Conservation (phyloP, 2,329 filamentous ascomycete genomes). For the Sporothrix brasiliensis region DNA sequence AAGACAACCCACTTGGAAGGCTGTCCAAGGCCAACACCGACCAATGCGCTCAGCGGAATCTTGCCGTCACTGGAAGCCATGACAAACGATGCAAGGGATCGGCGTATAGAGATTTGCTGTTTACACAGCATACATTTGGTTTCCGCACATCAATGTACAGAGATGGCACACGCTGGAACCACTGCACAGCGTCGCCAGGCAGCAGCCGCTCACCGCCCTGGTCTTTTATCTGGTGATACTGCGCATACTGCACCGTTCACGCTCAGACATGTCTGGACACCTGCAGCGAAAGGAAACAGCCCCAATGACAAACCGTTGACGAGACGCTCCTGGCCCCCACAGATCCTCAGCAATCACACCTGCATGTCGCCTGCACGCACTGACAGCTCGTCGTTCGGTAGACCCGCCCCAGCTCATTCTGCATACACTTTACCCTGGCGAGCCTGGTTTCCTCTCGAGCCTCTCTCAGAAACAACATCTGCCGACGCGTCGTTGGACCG, state of each 20-base stretch:
- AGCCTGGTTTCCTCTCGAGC: background rate
- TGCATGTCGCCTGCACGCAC: conserved; percentile 7
- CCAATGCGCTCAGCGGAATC: conserved; percentile 7
- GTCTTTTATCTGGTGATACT: background rate
- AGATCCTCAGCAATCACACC: background rate
- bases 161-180: background rate
- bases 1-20: background rate
- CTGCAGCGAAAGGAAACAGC: background rate
- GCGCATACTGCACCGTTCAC: background rate
- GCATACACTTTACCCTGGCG: background rate
- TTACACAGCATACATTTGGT: too few species aligned
- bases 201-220: conserved; percentile 14
- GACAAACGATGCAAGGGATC: too few species aligned
- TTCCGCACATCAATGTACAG: too few species aligned
- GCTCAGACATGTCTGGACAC: background rate
- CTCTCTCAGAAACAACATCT: background rate
- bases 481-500: background rate
- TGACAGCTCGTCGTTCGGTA: background rate
- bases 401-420: conserved; percentile 4
- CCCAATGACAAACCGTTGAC: conserved; percentile 10
- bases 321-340: background rate
- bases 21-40: conserved; percentile 19
- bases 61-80: conserved; percentile 4
- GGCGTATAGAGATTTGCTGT: too few species aligned
- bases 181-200: background rate